Conservation (phyloP, 108 stramenopile genomes). For the Mediolabrus comicus region DNA sequence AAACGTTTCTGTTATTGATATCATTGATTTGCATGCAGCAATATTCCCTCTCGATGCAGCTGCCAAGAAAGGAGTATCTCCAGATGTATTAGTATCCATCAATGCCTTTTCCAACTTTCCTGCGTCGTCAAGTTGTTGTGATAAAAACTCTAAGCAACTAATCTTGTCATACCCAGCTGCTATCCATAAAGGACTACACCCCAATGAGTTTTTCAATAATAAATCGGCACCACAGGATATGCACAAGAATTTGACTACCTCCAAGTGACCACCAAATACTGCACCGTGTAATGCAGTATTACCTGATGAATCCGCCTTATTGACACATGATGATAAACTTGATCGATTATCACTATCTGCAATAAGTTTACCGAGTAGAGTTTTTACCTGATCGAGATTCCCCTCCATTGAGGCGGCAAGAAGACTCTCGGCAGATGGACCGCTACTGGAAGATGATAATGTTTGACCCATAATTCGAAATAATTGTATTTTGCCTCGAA, state of each 20-base stretch:
- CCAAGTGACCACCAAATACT: conserved; percentile 45
- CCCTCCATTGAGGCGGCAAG: conserved; percentile 48
- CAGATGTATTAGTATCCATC: conserved; percentile 36
- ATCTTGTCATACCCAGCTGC: conserved; percentile 47
- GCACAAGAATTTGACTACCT: conserved; percentile 16
- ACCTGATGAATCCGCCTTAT: conserved; percentile 28
- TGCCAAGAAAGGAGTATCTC: conserved; percentile 51
- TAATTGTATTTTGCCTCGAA: no score
- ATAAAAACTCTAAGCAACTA: conserved; percentile 37
- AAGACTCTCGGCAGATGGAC: conserved; percentile 9
- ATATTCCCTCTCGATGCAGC: conserved; percentile 48
- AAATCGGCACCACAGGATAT: conserved; percentile 21
- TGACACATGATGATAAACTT: conserved; percentile 7
- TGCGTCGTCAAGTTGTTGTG: background rate
- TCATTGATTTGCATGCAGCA: conserved; percentile 22
- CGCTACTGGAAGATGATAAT: background rate
- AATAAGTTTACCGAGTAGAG: conserved; percentile 37
- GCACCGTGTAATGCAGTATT: conserved; percentile 48
- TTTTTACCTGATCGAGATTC: conserved; percentile 45
- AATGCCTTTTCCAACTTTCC: conserved; percentile 16
- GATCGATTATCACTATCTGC: conserved; percentile 6
- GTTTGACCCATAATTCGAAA: conserved; percentile 28
- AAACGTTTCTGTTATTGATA: conserved; percentile 16
- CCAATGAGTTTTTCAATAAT: conserved; percentile 8
- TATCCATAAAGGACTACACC: conserved; percentile 42